Base-by-base conservation (phyloP, 768 basidiomycete species). In the Cubamyces lactineus region DNA sequence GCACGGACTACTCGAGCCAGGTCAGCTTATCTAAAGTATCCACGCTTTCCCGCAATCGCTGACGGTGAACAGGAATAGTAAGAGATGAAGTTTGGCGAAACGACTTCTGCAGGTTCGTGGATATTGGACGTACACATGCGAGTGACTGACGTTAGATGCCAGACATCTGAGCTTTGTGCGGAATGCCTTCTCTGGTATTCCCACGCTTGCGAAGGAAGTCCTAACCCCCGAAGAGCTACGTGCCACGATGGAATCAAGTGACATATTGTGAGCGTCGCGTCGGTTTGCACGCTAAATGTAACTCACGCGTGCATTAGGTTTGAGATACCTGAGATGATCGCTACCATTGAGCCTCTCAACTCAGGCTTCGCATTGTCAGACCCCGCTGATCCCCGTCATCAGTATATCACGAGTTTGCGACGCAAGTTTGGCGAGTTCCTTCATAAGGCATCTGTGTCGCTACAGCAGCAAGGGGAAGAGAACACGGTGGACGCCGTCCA, bases 401-500 rank as follows among this genome's bases (percentile, higher is more conserved):
- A 82, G 62, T 88, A 86, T 64, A 82, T 92, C 17, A 72, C 76
- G 5, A 66, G 73, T 1, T 73, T 93, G 61, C 84, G 85, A 53
- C 73, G 76, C 21, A 82, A 88, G 8, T 88, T 91, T 64, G 91
- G 90, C 0, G 74, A 75, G 23, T 84, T 92, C 65, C 75, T 96
- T 28, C 89, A 92, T 66, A 73, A 78, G 24, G 90, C 91, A 0
- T 92, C 92, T 0, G 76, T 79, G 6, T 82, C 84, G 17, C 73
- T 93, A 65, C 82, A 82, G 39, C 80, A 84, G 62, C 90, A 91
- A 72, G 91, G 90, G 5, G 87, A 89, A 69, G 88, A 91, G 73
- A 90, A 88, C 65, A 88, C 87, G 2, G 85, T 95, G 8, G 93
- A 95, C 73, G 86, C 88, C 5, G 88, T 93, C 17, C 83, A 88